Percentiles rank a stretch among this genome's conserved stretches.
Conservation (phyloP, 1,284 basidiomycete genomes). For the Ceratobasidium sp. region DNA sequence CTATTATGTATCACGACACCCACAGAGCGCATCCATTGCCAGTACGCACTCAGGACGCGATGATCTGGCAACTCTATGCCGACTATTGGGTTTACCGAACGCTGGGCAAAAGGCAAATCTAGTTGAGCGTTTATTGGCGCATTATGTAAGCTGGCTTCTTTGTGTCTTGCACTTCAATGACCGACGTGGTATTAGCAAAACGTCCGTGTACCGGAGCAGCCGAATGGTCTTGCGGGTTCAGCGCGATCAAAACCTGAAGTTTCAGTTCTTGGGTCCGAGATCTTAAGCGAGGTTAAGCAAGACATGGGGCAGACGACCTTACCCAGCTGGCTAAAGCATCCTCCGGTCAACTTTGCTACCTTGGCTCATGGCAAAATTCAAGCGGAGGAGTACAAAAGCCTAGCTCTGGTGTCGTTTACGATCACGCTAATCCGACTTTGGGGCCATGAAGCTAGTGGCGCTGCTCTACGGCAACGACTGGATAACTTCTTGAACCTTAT, state of each 20-base stretch:
- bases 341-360: conserved; percentile 41
- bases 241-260: neutral
- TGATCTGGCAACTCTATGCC: neutral
- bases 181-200: neutral
- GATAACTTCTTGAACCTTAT: neutral
- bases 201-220: neutral
- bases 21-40: neutral
- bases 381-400: conserved; percentile 49
- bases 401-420: conserved; percentile 45
- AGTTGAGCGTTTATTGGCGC: neutral
- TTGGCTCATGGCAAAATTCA: conserved; percentile 41
- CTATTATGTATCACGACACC: conserved; percentile 2
- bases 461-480: neutral
- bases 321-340: conserved; percentile 42
- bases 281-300: conserved; percentile 19
- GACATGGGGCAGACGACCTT: conserved; percentile 38
- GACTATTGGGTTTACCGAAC: neutral
- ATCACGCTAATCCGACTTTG: conserved; percentile 47
- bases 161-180: neutral
- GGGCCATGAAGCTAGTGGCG: neutral
- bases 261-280: neutral
- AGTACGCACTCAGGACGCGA: neutral
- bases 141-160: neutral
- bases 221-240: neutral
- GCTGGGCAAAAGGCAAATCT: conserved; percentile 2